Percentiles rank a stretch among this genome's conserved stretches.
phyloP scores from a whole-genome alignment of 208 protist species.

The Herpetomonas muscarum region DNA sequence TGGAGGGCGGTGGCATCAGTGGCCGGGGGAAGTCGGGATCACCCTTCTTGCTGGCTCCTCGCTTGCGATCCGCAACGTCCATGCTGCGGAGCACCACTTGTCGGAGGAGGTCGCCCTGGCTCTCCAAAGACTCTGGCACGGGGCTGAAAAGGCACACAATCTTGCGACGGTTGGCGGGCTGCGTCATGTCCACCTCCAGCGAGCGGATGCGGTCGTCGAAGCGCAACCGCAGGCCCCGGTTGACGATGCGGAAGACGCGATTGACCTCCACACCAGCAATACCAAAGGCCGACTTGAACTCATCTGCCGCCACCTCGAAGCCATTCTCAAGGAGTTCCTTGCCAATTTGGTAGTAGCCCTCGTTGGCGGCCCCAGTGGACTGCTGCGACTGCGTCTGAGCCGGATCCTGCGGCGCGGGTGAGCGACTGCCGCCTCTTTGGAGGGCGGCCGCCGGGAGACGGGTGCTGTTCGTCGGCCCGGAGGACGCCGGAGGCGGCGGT shows the following conservation, averaged over 20 bases:
- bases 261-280: conserved; percentile 58
- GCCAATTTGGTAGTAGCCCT: conserved; percentile 66
- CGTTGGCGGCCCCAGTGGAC: background rate
- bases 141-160: conserved; percentile 84
- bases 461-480: background rate
- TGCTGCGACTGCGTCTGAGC: background rate
- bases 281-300: conserved; percentile 49
- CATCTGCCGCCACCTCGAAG: conserved; percentile 32
- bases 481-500: background rate
- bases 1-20: conserved; percentile 6
- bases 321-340: conserved; percentile 56
- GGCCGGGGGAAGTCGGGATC: background rate
- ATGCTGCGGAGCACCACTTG: conserved; percentile 39
- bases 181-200: conserved; percentile 72
- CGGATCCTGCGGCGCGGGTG: background rate
- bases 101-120: conserved; percentile 41
- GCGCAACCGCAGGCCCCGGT: conserved; percentile 65
- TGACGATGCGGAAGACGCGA: conserved; percentile 77
- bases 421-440: background rate
- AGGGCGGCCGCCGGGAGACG: background rate
- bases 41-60: conserved; percentile 8
- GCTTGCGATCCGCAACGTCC: background rate
- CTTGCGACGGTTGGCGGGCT: conserved; percentile 47
- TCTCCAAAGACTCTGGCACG: conserved; percentile 25
- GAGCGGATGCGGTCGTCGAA: conserved; percentile 79